These are phyloP conservation scores for Peronospora destructor DNA, from an alignment of 352 stramenopile species.

Conservation along the genomic window DNA sequence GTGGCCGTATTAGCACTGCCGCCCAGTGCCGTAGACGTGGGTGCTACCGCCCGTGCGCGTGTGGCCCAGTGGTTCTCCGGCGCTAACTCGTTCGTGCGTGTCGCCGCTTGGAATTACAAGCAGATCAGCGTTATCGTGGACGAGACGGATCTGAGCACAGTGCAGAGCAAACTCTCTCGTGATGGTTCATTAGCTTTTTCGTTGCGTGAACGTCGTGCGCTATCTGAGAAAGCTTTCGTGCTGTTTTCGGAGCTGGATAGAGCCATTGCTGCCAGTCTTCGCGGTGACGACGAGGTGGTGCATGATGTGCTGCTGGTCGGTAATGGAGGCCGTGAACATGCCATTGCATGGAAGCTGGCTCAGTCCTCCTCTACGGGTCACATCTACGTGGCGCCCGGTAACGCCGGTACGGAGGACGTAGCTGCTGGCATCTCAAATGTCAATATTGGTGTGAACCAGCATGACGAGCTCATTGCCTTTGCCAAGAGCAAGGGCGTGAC, in stretches of 20 bases:
- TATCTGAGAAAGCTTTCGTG: conserved; percentile 78
- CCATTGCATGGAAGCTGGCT: conserved; percentile 91
- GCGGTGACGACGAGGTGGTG: conserved; percentile 48
- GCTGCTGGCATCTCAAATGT: conserved; percentile 70
- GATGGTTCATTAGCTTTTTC: conserved; percentile 63
- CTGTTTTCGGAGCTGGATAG: conserved; percentile 70
- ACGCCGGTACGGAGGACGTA: conserved; percentile 73
- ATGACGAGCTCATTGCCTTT: conserved; percentile 74
- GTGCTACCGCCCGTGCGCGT: conserved; percentile 31
- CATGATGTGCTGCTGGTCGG: conserved; percentile 90
- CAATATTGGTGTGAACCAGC: conserved; percentile 45
- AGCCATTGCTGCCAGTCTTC: conserved; percentile 48
- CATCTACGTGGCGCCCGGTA: conserved; percentile 89
- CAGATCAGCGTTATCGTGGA: conserved; percentile 79
- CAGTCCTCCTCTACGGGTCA: conserved; percentile 64
- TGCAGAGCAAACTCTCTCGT: conserved; percentile 54
- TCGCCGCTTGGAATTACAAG: conserved; percentile 83
- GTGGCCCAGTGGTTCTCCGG: conserved; percentile 67
- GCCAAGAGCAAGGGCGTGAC: conserved; percentile 85
- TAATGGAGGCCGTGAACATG: conserved; percentile 89
- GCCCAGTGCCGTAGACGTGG: conserved; percentile 23
- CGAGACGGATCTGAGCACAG: conserved; percentile 41
- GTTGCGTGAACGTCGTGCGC: conserved; percentile 50
- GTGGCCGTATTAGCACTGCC: conserved; percentile 59
- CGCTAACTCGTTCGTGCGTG: conserved; percentile 72